These are phyloP conservation scores for Aspergillus novofumigatus DNA, from an alignment of 2,329 filamentous ascomycete genomes.

Conservation along the genomic window DNA sequence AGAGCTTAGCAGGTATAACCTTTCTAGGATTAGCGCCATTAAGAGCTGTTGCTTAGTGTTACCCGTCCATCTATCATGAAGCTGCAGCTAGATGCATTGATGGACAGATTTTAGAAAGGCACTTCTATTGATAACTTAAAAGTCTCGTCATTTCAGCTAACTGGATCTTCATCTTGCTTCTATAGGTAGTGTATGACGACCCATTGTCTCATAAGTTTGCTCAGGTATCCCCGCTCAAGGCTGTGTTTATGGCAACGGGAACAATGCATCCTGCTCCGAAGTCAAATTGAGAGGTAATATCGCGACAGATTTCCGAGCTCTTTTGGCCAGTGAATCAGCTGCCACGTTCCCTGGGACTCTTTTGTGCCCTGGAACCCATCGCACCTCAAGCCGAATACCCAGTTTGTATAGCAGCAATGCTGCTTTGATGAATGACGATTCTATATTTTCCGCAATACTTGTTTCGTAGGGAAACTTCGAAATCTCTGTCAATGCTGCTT, in stretches of 20 bases:
- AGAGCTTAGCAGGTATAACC: constrained; percentile 20
- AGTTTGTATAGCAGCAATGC: background rate
- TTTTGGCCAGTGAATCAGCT: background rate
- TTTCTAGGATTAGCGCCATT: constrained; percentile 16
- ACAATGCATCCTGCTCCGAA: background rate
- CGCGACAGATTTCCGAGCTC: background rate
- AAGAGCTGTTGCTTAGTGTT: background rate
- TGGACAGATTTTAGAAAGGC: background rate
- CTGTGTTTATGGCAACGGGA: background rate
- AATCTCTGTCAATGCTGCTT: background rate
- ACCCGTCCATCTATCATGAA: background rate
- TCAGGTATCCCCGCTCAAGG: background rate
- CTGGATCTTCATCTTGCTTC: background rate
- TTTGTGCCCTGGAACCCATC: background rate
- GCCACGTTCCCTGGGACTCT: background rate
- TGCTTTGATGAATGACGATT: background rate
- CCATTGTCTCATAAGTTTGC: background rate
- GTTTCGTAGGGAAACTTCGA: background rate
- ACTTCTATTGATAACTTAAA: background rate
- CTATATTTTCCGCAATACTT: background rate
- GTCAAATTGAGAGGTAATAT: background rate
- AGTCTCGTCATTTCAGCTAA: background rate
- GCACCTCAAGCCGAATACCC: background rate
- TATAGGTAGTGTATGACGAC: background rate
- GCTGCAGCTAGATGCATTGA: background rate